Base-by-base conservation (phyloP, 2,329 filamentous ascomycete species). In the Pestalotiopsis sp. region DNA sequence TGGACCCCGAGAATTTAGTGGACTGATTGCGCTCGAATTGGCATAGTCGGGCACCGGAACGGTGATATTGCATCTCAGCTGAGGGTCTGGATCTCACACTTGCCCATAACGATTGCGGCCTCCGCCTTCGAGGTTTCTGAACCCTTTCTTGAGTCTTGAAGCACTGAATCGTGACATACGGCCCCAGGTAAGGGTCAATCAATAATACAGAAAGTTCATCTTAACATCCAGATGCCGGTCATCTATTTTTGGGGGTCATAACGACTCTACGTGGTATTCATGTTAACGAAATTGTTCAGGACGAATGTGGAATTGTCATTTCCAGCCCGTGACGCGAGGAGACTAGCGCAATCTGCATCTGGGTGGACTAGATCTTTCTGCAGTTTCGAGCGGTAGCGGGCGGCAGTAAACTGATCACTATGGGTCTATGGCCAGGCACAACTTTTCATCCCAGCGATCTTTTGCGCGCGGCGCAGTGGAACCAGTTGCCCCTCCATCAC, bases 401-500 rank as follows among this genome's bases (percentile, higher is more conserved):
- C 36, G 59, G 59, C 59, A 62, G 59, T 62, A 62, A 36, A 36
- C 38, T 62, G 12, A 36, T 36, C 7, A 36, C 31, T 36, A 20
- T 9, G 59, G 31, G 6, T 9, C 31, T 36, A 17, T 38, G 59
- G 20, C n/a, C 59, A 20, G 38, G 59, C 59, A 62, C 59, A 62
- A 62, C 59, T 38, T 62, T 62, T 62, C 25, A n/a, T 23, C 25
- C 2, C 17, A n/a, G 17, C 56, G 25, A 17, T 38, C 36, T 17
- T 36, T 13, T 20, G 17, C 9, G 41, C 17, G 17, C 13, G 5
- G 41, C 13, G 41, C n/a, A 49, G 13, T 49, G 58, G 9, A 20
- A 41, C 56, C 31, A 57, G 20, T 62, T 60, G 61, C 61, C 61
- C 61, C 61, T 64, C 61, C 25, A 64, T 45, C 20, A 64, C 38